Evolutionary conservation across 2,329 filamentous ascomycete genomes (phyloP).

Genomic region (Aspergillus awamori): DNA sequence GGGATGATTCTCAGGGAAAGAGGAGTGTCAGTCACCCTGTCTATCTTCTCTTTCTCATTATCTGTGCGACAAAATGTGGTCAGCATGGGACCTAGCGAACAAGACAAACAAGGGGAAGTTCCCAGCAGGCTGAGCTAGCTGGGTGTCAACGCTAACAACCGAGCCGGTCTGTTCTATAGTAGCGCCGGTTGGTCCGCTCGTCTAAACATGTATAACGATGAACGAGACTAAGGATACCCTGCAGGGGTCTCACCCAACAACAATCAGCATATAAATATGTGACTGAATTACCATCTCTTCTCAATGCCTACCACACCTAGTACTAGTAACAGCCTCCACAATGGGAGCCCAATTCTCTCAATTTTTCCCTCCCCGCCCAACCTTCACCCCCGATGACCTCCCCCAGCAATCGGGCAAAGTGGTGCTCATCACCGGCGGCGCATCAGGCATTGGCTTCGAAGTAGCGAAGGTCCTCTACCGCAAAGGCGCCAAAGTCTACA

Average conservation of each 20-base stretch:
- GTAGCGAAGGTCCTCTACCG: constrained; percentile 15
- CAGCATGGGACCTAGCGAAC: no score
- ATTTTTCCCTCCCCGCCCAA: constrained; percentile 12
- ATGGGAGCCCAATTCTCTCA: constrained; percentile 11
- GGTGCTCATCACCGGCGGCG: constrained; percentile 13
- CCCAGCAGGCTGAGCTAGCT: no score
- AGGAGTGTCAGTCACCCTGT: no score
- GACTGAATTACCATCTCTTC: background rate
- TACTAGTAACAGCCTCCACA: background rate
- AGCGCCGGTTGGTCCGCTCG: background rate
- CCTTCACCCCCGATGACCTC: constrained; percentile 12
- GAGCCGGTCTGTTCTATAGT: background rate
- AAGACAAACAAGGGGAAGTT: no score
- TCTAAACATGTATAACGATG: background rate
- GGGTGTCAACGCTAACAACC: background rate
- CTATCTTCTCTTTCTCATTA: no score
- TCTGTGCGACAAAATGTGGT: no score
- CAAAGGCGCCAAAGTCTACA: constrained; percentile 11
- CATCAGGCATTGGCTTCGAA: constrained; percentile 19
- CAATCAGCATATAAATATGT: background rate
- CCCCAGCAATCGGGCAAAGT: constrained; percentile 10
- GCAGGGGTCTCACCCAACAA: no score
- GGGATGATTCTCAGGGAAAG: no score
- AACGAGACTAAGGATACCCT: no score
- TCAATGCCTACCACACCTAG: background rate